phyloP scores from a whole-genome alignment of 768 basidiomycete genomes.

The Boletus insuetus region DNA sequence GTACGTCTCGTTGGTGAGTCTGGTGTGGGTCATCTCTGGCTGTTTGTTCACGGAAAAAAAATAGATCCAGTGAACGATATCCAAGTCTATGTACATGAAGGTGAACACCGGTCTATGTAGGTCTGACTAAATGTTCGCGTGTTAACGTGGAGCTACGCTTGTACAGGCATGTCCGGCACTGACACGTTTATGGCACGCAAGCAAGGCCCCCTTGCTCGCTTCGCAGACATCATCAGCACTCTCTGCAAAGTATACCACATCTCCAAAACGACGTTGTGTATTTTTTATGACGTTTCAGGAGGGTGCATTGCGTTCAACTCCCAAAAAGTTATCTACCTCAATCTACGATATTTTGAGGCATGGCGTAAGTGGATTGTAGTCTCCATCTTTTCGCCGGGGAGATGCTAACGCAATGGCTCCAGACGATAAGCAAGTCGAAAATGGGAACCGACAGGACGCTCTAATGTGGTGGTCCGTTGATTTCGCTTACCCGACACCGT shows the following conservation, averaged over 20 bases:
- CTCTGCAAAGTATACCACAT: constrained; percentile 68
- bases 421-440: background rate
- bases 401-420: background rate
- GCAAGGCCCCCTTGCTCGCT: constrained; percentile 56
- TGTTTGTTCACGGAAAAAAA: background rate
- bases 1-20: background rate
- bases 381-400: background rate
- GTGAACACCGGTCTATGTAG: constrained; percentile 28
- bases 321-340: constrained; percentile 78
- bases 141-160: background rate
- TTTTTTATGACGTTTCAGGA: constrained; percentile 79
- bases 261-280: constrained; percentile 62
- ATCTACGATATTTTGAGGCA: constrained; percentile 39
- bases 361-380: constrained; percentile 55
- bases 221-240: constrained; percentile 61
- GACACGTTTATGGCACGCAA: constrained; percentile 46
- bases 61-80: constrained; percentile 33
- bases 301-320: constrained; percentile 90
- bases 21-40: background rate
- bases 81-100: constrained; percentile 59
- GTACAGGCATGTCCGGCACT: constrained; percentile 25
- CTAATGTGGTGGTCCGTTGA: background rate
- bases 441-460: background rate
- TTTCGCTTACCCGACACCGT: too few species aligned
- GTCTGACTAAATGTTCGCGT: background rate